These are phyloP conservation scores for Delphinella strobiligena DNA, from an alignment of 2,329 filamentous ascomycete genomes.

Conservation along the genomic window DNA sequence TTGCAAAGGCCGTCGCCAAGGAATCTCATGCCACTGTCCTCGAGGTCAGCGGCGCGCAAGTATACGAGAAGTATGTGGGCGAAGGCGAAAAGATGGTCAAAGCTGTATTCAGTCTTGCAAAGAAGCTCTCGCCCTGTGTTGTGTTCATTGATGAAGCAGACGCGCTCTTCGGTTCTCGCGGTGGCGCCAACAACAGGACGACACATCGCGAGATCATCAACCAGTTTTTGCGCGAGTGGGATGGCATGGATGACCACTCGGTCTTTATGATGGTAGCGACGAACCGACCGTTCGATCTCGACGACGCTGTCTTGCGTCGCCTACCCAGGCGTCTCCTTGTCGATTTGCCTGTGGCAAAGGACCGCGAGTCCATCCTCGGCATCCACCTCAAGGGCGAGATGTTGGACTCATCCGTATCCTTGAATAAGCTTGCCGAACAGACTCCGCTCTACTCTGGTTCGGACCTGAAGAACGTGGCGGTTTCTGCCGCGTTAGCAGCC, in stretches of 20 bases:
- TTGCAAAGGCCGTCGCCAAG: constrained; percentile 53
- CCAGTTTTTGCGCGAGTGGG: constrained; percentile 94
- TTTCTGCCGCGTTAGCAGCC: constrained; percentile 66
- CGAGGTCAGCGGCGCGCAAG: constrained; percentile 78
- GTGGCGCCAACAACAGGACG: constrained; percentile 51
- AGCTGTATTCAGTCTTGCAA: constrained; percentile 81
- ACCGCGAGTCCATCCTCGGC: constrained; percentile 55
- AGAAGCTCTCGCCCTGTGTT: constrained; percentile 81
- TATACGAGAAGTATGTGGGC: constrained; percentile 94
- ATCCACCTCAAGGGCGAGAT: constrained; percentile 60
- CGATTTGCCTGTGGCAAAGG: constrained; percentile 55
- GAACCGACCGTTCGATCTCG: constrained; percentile 88
- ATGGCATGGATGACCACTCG: constrained; percentile 66
- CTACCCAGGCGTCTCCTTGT: constrained; percentile 61
- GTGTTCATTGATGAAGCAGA: constrained; percentile 98
- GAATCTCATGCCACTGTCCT: constrained; percentile 58
- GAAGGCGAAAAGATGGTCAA: constrained; percentile 94
- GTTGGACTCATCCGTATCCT: constrained; percentile 48
- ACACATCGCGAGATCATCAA: constrained; percentile 86
- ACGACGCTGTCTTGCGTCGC: constrained; percentile 72
- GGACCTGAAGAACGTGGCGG: constrained; percentile 71
- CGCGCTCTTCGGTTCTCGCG: constrained; percentile 71
- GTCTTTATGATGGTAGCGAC: constrained; percentile 98
- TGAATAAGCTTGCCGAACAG: constrained; percentile 50
- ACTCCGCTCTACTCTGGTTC: constrained; percentile 73